These are phyloP conservation scores for Hypoxylon rubiginosum DNA, from an alignment of 2,329 filamentous ascomycete genomes.

Conservation along the genomic window DNA sequence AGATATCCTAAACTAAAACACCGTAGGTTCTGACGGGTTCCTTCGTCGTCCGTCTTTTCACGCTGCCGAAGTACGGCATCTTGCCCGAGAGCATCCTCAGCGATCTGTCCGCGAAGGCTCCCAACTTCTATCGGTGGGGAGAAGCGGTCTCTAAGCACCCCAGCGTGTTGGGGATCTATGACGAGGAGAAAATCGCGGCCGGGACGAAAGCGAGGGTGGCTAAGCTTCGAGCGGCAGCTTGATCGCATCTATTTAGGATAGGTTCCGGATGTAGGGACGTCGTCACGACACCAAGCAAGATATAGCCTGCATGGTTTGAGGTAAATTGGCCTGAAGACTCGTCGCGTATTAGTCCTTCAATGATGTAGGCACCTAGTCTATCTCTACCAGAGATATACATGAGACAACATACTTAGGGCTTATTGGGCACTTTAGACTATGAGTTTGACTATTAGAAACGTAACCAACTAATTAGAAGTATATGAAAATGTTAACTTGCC, in stretches of 20 bases:
- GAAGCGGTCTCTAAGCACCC: slow-evolving; percentile 70
- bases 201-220: slow-evolving; percentile 59
- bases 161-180: slow-evolving; percentile 74
- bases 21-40: slow-evolving; percentile 72
- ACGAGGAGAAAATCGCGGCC: slow-evolving; percentile 64
- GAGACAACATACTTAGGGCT: too few relatives aligned
- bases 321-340: neutral
- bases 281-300: neutral
- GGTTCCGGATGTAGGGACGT: too few relatives aligned
- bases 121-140: slow-evolving; percentile 77
- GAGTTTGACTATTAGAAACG: neutral
- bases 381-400: neutral
- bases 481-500: too few relatives aligned
- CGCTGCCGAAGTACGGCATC: slow-evolving; percentile 67
- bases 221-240: slow-evolving; percentile 26
- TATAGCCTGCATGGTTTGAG: neutral
- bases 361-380: neutral
- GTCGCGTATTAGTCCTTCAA: neutral
- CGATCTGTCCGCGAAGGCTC: slow-evolving; percentile 67
- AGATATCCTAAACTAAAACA: neutral
- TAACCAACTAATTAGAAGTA: neutral
- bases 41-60: slow-evolving; percentile 73
- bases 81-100: slow-evolving; percentile 62
- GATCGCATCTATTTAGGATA: neutral
- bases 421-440: neutral